These are phyloP conservation scores for Kazachstania psychrophila DNA, from an alignment of 805 yeast genomes.

Conservation along the genomic window DNA sequence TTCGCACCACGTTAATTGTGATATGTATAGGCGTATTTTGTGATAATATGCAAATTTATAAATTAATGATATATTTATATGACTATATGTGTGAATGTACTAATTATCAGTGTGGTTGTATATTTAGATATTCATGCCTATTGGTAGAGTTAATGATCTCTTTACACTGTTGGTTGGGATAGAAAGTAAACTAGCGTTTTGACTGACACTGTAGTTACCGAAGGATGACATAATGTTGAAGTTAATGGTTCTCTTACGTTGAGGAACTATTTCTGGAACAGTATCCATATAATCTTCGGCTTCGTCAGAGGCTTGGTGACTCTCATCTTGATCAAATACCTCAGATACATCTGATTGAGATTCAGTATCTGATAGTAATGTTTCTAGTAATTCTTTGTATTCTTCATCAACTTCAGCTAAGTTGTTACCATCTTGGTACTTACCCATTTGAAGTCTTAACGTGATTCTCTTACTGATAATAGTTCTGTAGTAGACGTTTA, in stretches of 20 bases:
- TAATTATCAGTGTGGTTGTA: too few relatives aligned
- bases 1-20: background rate
- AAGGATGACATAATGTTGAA: conserved; percentile 9
- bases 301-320: background rate
- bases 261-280: background rate
- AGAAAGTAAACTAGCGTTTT: conserved; percentile 14
- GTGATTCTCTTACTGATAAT: conserved; percentile 22
- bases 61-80: background rate
- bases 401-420: conserved; percentile 9
- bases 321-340: conserved; percentile 7
- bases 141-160: conserved; percentile 26
- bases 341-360: conserved; percentile 4
- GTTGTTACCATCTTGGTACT: conserved; percentile 12
- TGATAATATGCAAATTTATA: background rate
- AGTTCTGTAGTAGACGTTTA: conserved; percentile 20
- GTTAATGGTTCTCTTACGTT: background rate
- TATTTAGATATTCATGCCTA: conserved; percentile 21
- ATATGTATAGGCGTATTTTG: background rate
- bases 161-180: conserved; percentile 13
- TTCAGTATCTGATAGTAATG: conserved; percentile 2
- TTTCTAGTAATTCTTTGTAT: conserved; percentile 5
- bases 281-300: conserved; percentile 1
- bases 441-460: conserved; percentile 22
- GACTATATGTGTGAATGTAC: too few relatives aligned
- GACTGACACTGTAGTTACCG: conserved; percentile 2